Evolutionary conservation across 1,284 basidiomycete species (phyloP).

Genomic region (Boletus smithii): DNA sequence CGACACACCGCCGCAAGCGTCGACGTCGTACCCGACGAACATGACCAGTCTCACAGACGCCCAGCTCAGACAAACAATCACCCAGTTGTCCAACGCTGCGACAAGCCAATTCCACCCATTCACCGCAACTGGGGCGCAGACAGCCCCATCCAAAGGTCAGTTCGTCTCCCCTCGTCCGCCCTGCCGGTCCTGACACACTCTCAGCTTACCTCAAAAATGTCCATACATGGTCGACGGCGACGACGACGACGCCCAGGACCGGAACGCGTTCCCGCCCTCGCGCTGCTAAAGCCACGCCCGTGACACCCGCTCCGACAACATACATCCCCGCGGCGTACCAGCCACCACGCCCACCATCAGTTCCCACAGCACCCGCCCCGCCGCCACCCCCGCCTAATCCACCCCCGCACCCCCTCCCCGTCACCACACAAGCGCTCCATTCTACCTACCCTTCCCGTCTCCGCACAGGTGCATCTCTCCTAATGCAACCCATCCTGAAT

Average conservation of each 20-base stretch:
- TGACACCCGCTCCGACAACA: constrained; percentile 31
- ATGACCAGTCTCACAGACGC: constrained; percentile 49
- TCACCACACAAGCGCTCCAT: constrained; percentile 68
- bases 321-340: constrained; percentile 35
- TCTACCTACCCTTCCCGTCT: constrained; percentile 90
- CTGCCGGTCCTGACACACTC: constrained; percentile 8
- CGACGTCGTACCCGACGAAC: constrained; percentile 34
- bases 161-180: neutral
- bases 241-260: constrained; percentile 25
- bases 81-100: constrained; percentile 44
- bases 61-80: constrained; percentile 57
- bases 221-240: constrained; percentile 57
- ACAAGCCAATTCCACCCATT: constrained; percentile 40
- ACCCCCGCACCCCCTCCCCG: constrained; percentile 52
- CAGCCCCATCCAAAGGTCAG: constrained; percentile 43
- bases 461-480: constrained; percentile 84
- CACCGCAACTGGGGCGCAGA: constrained; percentile 41
- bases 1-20: constrained; percentile 27
- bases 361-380: constrained; percentile 18
- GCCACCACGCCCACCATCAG: constrained; percentile 19
- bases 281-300: constrained; percentile 34
- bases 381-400: constrained; percentile 39
- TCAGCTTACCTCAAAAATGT: constrained; percentile 63
- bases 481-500: constrained; percentile 85
- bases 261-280: constrained; percentile 33